A percentile compares a stretch with the other conserved stretches of the same genome.
These are phyloP conservation scores for Xylariales sp. DNA, from an alignment of 2,329 filamentous ascomycete genomes.

Conservation along the genomic window DNA sequence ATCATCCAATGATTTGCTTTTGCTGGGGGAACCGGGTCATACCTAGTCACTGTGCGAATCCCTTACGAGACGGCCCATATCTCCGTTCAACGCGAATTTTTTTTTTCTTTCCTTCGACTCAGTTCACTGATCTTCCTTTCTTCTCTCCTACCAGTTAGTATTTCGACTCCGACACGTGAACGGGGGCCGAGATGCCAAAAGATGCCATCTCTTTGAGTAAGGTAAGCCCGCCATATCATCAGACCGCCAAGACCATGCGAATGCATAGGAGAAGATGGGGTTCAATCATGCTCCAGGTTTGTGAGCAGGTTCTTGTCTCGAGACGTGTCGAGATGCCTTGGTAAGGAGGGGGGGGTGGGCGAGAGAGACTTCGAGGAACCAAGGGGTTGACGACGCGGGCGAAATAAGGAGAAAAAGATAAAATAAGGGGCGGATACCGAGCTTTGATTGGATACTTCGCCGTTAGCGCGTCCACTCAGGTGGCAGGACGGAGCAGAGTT, in stretches of 20 bases:
- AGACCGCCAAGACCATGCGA: too few species aligned
- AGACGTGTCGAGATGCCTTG: not conserved
- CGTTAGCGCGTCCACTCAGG: conserved; percentile 19
- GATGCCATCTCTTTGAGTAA: too few species aligned
- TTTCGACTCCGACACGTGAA: too few species aligned
- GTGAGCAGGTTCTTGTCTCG: not conserved
- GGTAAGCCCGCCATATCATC: too few species aligned
- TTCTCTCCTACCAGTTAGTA: too few species aligned
- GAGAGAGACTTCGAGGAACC: conserved; percentile 23
- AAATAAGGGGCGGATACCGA: conserved; percentile 19
- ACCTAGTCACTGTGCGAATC: not conserved
- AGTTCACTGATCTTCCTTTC: not conserved
- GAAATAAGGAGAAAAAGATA: conserved; percentile 19
- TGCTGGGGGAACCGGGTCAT: not conserved
- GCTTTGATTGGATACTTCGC: conserved; percentile 17
- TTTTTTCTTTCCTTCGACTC: not conserved
- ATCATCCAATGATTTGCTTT: conserved; percentile 1
- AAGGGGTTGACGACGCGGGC: conserved; percentile 15
- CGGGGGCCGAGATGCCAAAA: too few species aligned
- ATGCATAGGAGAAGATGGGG: too few species aligned
- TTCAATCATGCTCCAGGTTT: too few species aligned
- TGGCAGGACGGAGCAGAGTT: conserved; percentile 20
- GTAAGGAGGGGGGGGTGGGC: conserved; percentile 1
- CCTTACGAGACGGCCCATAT: not conserved
- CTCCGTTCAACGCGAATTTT: conserved; percentile 1